These are phyloP conservation scores for Crepidotus sp. DNA, from an alignment of 1,284 basidiomycete genomes.

Conservation along the genomic window DNA sequence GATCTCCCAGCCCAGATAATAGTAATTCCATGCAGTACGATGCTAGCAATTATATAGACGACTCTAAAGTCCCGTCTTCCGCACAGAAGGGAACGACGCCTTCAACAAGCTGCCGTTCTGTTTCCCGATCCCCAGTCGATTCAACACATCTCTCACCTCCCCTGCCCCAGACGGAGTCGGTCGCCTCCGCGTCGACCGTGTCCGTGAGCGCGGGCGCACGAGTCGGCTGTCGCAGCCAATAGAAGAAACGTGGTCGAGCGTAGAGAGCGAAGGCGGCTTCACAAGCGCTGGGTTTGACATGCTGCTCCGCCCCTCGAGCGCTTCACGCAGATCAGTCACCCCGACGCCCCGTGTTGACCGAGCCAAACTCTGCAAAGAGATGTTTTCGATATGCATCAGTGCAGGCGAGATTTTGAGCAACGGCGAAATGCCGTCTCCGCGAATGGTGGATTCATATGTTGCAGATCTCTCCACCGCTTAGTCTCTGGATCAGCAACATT, in stretches of 20 bases:
- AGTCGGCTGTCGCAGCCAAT: constrained; percentile 33
- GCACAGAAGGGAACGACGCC: constrained; percentile 33
- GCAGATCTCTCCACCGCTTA: constrained; percentile 54
- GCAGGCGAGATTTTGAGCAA: constrained; percentile 73
- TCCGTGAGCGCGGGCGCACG: constrained; percentile 43
- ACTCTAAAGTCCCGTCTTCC: constrained; percentile 4
- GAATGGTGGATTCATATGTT: constrained; percentile 44
- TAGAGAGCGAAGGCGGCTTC: constrained; percentile 61
- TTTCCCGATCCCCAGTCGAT: constrained; percentile 68
- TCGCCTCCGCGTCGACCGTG: constrained; percentile 42
- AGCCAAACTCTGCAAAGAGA: constrained; percentile 72
- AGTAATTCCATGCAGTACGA: not conserved
- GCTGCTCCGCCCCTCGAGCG: constrained; percentile 72
- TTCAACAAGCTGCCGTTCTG: constrained; percentile 56
- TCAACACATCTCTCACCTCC: constrained; percentile 74
- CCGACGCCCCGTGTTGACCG: constrained; percentile 71
- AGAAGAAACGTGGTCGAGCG: constrained; percentile 57
- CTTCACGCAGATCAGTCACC: constrained; percentile 78
- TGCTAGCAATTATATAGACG: not conserved
- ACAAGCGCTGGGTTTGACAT: constrained; percentile 66
- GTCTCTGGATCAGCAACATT: not conserved
- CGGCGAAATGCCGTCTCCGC: constrained; percentile 59
- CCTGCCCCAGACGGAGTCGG: constrained; percentile 44
- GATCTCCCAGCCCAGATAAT: no score
- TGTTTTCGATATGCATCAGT: constrained; percentile 82